Evolutionary conservation across 306 rosid species (phyloP), one percentile per base, ranked within the genome.

Genomic region (Vigna trinervia): DNA sequence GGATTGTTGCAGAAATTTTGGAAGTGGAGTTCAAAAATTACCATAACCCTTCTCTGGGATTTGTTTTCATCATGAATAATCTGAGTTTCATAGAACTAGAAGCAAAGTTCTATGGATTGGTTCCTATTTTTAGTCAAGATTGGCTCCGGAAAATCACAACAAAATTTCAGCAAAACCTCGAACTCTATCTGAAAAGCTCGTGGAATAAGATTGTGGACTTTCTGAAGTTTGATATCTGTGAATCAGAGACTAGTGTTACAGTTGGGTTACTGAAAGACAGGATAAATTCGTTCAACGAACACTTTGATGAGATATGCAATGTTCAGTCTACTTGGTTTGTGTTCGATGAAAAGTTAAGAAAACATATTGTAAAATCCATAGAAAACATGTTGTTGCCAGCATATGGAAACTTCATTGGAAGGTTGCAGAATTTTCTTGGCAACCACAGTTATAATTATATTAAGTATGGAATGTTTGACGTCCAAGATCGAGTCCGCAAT

Each of bases 41-140:
- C 69, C 68, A 74, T 60, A 84, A 88, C 74, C 61, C 82, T 22
- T 80, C 88, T n/a, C 80, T 91, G 79, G 36, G 89, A 81, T 77
- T 43, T 46, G 74, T 90, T 45, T 93, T 91, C 77, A 43, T 93
- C 88, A 89, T 93, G 93, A 89, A 91, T 69, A 93, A 91, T 62
- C 85, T 83, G 23, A 68, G 76, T 34, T 85, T 80, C 79, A 89
- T 89, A 51, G 89, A 61, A 50, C 12, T 69, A 30, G 56, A 69
- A 45, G 84, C 82, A 6, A 83, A 67, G 13, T 1, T 0, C 13
- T 5, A 1, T 8, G 12, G 87, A 43, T 12, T 86, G 47, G 84
- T 81, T 12, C 57, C 66, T n/a, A 19, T 38, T 72, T n/a, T 38
- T 45, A 23, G 53, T 1, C 1, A 22, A 7, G n/a, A 23, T 15